Evolutionary conservation across 257 asterid species (phyloP).

Genomic region (Solanum neorickii): DNA sequence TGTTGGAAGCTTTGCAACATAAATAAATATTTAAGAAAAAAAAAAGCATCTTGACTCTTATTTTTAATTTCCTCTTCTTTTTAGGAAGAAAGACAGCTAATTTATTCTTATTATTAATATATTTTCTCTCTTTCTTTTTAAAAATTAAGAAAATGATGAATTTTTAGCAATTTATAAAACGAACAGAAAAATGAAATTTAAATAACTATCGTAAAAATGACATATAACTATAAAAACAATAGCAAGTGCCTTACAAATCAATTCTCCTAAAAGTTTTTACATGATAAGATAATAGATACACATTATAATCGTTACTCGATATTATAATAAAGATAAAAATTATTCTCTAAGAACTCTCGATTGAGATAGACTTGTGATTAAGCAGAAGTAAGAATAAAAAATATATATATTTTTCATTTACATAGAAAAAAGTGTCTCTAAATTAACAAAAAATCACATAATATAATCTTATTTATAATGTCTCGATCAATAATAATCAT

Average conservation of each 20-base stretch:
- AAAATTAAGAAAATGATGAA: not conserved
- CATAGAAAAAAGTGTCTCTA: not conserved
- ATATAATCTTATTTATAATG: not conserved
- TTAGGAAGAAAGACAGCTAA: not conserved
- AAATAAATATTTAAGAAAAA: not conserved
- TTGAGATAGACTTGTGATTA: not conserved
- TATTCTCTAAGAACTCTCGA: accelerated
- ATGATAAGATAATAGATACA: accelerated
- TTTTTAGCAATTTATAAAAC: not conserved
- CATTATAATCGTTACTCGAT: not conserved
- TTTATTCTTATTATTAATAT: not conserved
- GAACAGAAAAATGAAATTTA: not conserved
- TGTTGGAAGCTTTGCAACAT: constrained; percentile 8
- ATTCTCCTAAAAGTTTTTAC: not conserved
- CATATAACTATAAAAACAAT: not conserved
- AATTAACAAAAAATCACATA: not conserved
- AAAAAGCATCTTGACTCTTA: not conserved
- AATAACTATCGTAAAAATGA: not conserved
- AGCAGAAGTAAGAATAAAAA: not conserved
- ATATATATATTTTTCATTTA: too few species aligned
- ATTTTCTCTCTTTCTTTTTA: not conserved
- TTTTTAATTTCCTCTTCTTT: not conserved
- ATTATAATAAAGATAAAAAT: not conserved
- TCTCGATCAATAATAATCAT: not conserved
- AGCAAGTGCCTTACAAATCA: not conserved